These are phyloP conservation scores for Mucor irregularis DNA, from an alignment of 371 early-diverging fungal species.

Conservation along the genomic window DNA sequence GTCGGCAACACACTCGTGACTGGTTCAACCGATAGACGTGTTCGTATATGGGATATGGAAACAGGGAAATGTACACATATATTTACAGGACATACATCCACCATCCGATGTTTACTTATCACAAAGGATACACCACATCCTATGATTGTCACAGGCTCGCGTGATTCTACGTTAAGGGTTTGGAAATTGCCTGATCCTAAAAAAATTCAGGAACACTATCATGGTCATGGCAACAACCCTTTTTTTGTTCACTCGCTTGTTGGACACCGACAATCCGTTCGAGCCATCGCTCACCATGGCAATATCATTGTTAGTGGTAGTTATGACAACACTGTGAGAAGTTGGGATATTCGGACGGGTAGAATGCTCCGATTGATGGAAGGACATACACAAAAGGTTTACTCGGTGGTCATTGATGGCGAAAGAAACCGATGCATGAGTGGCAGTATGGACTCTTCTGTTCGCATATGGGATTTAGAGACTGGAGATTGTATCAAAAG, in stretches of 20 bases:
- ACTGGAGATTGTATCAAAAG: slow-evolving; percentile 73
- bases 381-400: slow-evolving; percentile 93
- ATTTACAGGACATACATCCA: slow-evolving; percentile 94
- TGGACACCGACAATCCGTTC: slow-evolving; percentile 91
- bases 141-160: slow-evolving; percentile 94
- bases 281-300: slow-evolving; percentile 88
- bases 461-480: slow-evolving; percentile 92
- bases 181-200: slow-evolving; percentile 84
- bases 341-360: slow-evolving; percentile 90
- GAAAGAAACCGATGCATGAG: slow-evolving; percentile 79
- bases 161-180: slow-evolving; percentile 93
- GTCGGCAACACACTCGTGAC: slow-evolving; percentile 86
- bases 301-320: slow-evolving; percentile 87
- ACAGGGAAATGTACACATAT: slow-evolving; percentile 84
- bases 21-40: slow-evolving; percentile 96
- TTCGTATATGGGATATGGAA: slow-evolving; percentile 96
- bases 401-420: slow-evolving; percentile 81
- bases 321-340: slow-evolving; percentile 90
- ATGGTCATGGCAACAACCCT: slow-evolving; percentile 43
- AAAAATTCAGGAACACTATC: background rate
- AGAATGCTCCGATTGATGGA: slow-evolving; percentile 63
- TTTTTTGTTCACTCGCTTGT: slow-evolving; percentile 68
- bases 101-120: slow-evolving; percentile 93
- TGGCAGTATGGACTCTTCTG: slow-evolving; percentile 94
- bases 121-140: slow-evolving; percentile 71